These are phyloP conservation scores for Xylaria sp. DNA, from an alignment of 2,329 filamentous ascomycete genomes.

Conservation along the genomic window DNA sequence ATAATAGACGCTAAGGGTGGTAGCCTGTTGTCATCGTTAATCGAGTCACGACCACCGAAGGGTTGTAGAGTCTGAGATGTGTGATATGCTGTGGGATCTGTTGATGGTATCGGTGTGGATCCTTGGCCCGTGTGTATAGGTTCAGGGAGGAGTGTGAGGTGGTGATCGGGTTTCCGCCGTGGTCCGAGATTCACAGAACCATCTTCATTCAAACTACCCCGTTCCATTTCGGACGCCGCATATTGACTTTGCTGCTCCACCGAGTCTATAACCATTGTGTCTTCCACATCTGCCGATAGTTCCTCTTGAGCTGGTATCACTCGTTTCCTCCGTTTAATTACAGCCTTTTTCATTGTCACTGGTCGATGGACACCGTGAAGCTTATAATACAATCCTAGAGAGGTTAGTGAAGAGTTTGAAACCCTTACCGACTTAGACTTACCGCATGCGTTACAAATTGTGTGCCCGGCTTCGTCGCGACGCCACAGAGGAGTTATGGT, in stretches of 20 bases:
- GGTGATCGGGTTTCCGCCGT: slow-evolving; percentile 60
- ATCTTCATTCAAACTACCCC: slow-evolving; percentile 70
- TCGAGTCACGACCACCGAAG: slow-evolving; percentile 56
- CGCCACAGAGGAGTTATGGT: slow-evolving; percentile 97
- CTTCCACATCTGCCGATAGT: slow-evolving; percentile 53
- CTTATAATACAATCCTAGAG: slow-evolving; percentile 89
- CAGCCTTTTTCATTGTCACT: slow-evolving; percentile 98
- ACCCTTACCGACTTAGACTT: slow-evolving; percentile 54
- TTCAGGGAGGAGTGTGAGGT: slow-evolving; percentile 61
- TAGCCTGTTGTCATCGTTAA: slow-evolving; percentile 68
- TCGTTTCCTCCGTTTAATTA: slow-evolving; percentile 95
- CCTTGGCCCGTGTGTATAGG: slow-evolving; percentile 58
- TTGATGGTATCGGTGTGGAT: slow-evolving; percentile 57
- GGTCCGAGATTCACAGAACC: slow-evolving; percentile 73
- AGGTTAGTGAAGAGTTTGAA: slow-evolving; percentile 41
- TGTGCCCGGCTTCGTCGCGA: slow-evolving; percentile 91
- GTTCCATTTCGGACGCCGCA: slow-evolving; percentile 57
- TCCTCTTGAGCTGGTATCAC: slow-evolving; percentile 80
- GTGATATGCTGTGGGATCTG: slow-evolving; percentile 65
- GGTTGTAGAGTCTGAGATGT: slow-evolving; percentile 56
- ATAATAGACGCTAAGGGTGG: slow-evolving; percentile 65
- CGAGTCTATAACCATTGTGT: slow-evolving; percentile 60
- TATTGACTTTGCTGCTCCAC: slow-evolving; percentile 56
- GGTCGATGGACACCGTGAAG: slow-evolving; percentile 93
- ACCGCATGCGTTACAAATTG: slow-evolving; percentile 99